phyloP scores from a whole-genome alignment of 73 alveolate species.

The Tetrahymena thermophila region DNA sequence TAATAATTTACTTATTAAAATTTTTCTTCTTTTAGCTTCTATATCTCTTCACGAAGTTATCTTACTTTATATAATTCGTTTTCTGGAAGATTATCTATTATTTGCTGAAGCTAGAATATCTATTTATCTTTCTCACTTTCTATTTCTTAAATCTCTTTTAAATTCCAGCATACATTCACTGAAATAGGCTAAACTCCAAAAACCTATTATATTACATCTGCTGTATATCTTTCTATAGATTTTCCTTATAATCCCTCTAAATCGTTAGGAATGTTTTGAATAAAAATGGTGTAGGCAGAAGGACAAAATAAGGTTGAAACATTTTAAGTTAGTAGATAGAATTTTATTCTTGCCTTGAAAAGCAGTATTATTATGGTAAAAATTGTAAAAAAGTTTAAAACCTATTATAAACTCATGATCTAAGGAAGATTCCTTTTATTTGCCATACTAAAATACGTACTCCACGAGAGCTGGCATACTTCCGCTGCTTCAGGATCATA shows the following conservation, averaged over 20 bases:
- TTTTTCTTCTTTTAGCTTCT: not conserved
- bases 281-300: not conserved
- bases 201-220: not conserved
- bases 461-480: not conserved
- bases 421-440: not conserved
- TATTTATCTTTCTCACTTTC: not conserved
- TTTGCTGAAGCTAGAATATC: not conserved
- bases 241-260: not conserved
- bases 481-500: not conserved
- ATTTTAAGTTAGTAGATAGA: not conserved
- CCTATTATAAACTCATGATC: not conserved
- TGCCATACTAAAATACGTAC: not conserved
- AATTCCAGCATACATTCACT: not conserved
- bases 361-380: not conserved
- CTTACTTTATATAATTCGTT: not conserved
- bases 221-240: not conserved
- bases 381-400: not conserved
- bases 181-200: not conserved
- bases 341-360: not conserved
- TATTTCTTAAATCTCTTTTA: not conserved
- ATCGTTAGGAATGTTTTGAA: not conserved
- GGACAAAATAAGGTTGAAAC: not conserved
- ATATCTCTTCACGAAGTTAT: not conserved
- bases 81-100: not conserved
- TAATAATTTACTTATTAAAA: not conserved